A percentile compares a stretch with the other conserved stretches of the same genome.
Conservation (phyloP, 2,329 filamentous ascomycete species). For the Cercospora janseana region DNA sequence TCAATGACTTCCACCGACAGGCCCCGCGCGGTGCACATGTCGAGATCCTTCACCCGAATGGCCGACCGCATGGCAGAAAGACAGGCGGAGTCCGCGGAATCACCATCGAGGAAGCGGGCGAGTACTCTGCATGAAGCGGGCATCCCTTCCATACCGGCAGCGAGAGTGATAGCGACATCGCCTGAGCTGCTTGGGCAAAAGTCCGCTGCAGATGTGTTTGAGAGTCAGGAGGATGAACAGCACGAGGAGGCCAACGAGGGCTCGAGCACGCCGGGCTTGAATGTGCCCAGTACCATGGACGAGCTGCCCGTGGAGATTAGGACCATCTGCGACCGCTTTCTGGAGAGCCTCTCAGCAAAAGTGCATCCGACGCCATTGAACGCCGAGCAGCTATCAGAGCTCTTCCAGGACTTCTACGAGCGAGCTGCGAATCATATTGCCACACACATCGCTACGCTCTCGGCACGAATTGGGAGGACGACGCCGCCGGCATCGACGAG, state of each 20-base stretch:
- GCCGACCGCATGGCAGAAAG: conserved; percentile 45
- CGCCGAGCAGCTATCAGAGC: conserved; percentile 75
- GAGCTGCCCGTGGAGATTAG: conserved; percentile 92
- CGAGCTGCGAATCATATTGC: conserved; percentile 77
- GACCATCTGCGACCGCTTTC: conserved; percentile 86
- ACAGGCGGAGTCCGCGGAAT: conserved; percentile 38
- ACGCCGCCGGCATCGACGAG: conserved; percentile 57
- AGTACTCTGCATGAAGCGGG: conserved; percentile 48
- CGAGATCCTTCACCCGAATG: conserved; percentile 52
- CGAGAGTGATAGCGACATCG: conserved; percentile 40
- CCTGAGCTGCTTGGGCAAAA: conserved; percentile 36
- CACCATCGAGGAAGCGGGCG: conserved; percentile 43
- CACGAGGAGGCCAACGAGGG: conserved; percentile 34
- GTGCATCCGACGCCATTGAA: conserved; percentile 80
- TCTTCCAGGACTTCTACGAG: conserved; percentile 93
- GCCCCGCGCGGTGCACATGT: conserved; percentile 42
- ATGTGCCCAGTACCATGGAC: conserved; percentile 68
- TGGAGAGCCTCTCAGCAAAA: conserved; percentile 84
- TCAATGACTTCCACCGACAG: conserved; percentile 19
- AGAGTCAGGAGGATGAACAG: conserved; percentile 39
- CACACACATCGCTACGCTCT: conserved; percentile 80
- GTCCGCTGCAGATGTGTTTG: conserved; percentile 45
- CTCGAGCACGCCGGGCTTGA: conserved; percentile 33
- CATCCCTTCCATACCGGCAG: conserved; percentile 46
- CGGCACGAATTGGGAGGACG: conserved; percentile 70